Conservation (phyloP, 495 filamentous ascomycete genomes). For the Daldinia loculata region DNA sequence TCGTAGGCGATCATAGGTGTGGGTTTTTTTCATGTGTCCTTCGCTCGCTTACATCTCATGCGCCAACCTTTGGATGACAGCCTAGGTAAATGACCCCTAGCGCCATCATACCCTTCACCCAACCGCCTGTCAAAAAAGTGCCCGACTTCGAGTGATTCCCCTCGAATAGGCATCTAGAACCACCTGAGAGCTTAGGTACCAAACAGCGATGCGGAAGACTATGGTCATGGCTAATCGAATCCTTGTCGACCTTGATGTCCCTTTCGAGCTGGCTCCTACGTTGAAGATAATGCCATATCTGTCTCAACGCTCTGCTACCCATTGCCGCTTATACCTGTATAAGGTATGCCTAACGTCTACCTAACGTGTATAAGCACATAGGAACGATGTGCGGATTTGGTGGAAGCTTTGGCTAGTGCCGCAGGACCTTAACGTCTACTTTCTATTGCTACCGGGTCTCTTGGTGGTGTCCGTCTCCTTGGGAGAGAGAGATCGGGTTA, state of each 20-base stretch:
- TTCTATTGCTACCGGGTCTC: conserved; percentile 23
- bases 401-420: conserved; percentile 42
- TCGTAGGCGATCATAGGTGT: conserved; percentile 3
- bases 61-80: conserved; percentile 38
- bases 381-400: conserved; percentile 30
- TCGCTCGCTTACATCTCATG: conserved; percentile 11
- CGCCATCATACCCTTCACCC: conserved; percentile 28
- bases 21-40: conserved; percentile 5
- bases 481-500: conserved; percentile 27
- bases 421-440: conserved; percentile 24
- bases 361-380: background rate
- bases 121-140: conserved; percentile 23
- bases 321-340: conserved; percentile 14
- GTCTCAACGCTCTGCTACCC: conserved; percentile 10
- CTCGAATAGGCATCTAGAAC: conserved; percentile 6
- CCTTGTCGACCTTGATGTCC: conserved; percentile 18
- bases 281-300: conserved; percentile 24
- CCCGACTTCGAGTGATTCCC: conserved; percentile 4
- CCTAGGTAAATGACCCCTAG: conserved; percentile 23
- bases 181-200: conserved; percentile 4
- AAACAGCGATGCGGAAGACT: conserved; percentile 1
- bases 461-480: conserved; percentile 33
- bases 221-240: background rate
- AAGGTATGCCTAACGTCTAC: background rate
- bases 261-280: conserved; percentile 6